Evolutionary conservation across 2,329 filamentous ascomycete genomes (phyloP).

Genomic region (Microdochium paspali): DNA sequence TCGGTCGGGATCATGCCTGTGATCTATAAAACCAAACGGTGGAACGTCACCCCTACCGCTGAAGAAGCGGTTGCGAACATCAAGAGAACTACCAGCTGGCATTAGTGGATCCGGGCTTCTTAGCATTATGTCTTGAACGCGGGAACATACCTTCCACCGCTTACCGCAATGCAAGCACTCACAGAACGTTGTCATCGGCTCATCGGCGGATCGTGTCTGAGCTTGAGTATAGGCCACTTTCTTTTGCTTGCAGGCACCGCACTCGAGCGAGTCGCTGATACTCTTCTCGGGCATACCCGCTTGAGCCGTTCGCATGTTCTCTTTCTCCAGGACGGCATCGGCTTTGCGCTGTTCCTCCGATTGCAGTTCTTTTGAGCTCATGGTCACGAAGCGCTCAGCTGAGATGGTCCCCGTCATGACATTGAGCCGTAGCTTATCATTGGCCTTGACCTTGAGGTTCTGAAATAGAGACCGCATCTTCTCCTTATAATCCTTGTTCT

Average conservation of each 20-base stretch:
- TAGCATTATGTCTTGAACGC: too few species aligned
- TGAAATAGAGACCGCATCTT: constrained; percentile 91
- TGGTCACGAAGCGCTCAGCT: constrained; percentile 67
- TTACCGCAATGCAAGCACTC: constrained; percentile 62
- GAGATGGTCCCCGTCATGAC: constrained; percentile 68
- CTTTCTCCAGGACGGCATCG: constrained; percentile 69
- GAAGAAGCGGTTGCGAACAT: neutral
- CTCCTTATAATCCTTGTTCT: constrained; percentile 66
- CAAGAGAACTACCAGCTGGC: constrained; percentile 17
- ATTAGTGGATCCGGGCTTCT: too few species aligned
- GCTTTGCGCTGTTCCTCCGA: constrained; percentile 70
- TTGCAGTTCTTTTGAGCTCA: constrained; percentile 88
- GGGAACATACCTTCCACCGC: constrained; percentile 56
- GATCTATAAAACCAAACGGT: too few species aligned
- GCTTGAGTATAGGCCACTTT: constrained; percentile 95
- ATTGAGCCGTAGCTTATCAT: constrained; percentile 64
- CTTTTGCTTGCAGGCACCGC: constrained; percentile 85
- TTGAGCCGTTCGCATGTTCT: constrained; percentile 97
- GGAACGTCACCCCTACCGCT: too few species aligned
- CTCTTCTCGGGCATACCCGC: constrained; percentile 86
- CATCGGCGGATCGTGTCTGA: constrained; percentile 90
- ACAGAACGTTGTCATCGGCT: constrained; percentile 77
- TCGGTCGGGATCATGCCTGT: too few species aligned
- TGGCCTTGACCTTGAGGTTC: constrained; percentile 90
- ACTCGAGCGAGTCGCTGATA: constrained; percentile 79